A percentile compares a stretch with the other conserved stretches of the same genome.
phyloP scores from a whole-genome alignment of 371 early-diverging fungal genomes.

The Apophysomyces sp. region DNA sequence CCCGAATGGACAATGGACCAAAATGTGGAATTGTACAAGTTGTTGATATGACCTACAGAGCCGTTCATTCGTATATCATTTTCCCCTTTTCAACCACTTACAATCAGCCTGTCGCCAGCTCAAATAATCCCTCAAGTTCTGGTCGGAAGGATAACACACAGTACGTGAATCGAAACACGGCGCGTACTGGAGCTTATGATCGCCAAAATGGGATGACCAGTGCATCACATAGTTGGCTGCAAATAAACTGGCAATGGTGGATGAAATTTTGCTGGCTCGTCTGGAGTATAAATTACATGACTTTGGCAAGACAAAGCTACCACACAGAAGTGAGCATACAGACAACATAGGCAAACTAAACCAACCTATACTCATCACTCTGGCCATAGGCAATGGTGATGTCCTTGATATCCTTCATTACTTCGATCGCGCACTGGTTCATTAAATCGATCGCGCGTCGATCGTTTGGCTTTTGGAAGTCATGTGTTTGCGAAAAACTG shows the following conservation, averaged over 20 bases:
- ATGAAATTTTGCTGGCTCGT: conserved; percentile 84
- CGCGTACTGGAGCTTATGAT: conserved; percentile 65
- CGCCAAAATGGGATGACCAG: conserved; percentile 79
- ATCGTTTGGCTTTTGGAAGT: conserved; percentile 94
- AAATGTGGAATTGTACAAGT: conserved; percentile 92
- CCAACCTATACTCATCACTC: conserved; percentile 89
- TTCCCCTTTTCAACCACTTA: conserved; percentile 13
- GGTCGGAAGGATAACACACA: conserved; percentile 83
- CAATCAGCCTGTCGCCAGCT: conserved; percentile 96
- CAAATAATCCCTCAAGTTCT: conserved; percentile 87
- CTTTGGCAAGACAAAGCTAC: conserved; percentile 74
- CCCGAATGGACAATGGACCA: conserved; percentile 87
- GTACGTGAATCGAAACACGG: conserved; percentile 93
- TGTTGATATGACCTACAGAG: conserved; percentile 75
- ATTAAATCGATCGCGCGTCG: conserved; percentile 79
- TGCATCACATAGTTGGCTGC: conserved; percentile 81
- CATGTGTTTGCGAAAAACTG: conserved; percentile 82
- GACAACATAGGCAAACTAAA: no score
- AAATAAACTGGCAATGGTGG: conserved; percentile 83
- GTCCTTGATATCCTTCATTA: conserved; percentile 82
- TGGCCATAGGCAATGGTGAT: conserved; percentile 90
- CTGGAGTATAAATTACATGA: conserved; percentile 74
- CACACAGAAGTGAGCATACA: background rate
- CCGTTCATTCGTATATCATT: background rate
- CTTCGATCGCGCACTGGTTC: conserved; percentile 78